Evolutionary conservation across 306 rosid genomes (phyloP), one percentile per base, ranked within the genome.

Genomic region (Malus sieversii): DNA sequence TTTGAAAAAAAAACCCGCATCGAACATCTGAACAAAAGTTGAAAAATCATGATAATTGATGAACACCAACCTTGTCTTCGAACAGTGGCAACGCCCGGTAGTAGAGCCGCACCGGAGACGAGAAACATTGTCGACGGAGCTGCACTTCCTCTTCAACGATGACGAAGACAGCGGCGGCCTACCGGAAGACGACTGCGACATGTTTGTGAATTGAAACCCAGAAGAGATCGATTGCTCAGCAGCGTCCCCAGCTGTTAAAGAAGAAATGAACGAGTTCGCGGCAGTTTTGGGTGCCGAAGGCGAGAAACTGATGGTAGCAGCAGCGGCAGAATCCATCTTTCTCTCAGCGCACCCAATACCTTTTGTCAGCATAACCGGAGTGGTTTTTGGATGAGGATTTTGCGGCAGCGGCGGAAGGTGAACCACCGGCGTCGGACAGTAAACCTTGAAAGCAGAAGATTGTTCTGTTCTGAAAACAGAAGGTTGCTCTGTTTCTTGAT

Each of bases 391-490:
- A 55, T 67, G 33, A 40, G 62, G 64, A 62, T 15, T 22, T 22
- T 77, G 78, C 12, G 90, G 85, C 64, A 82, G 84, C 55, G 86
- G 90, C 5, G 91, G 93, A 20, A 78, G 72, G 7, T 85, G 85
- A 1, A 45, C 70, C 59, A 71, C 59, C 5, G 90, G 83, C 13
- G 80, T 79, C 4, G 90, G 93, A 16, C 80, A 84, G 51, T 90
- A 92, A 42, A 78, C 87, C 92, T 86, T 90, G 30, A 90, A 90
- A 81, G 93, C 92, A 60, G 95, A 90, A 12, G 67, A 77, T 46
- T 48, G 57, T 23, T 12, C 58, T 18, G 77, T 9, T 42, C 45
- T 20, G 42, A 10, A 66, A 45, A 15, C 64, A 23, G 68, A 62
- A 13, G 55, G 20, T 60, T 40, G 59, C 44, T 14, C 61, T 46